Conservation (phyloP, 2,329 filamentous ascomycete species). For the Immersiporthe knoxdaviesiana region DNA sequence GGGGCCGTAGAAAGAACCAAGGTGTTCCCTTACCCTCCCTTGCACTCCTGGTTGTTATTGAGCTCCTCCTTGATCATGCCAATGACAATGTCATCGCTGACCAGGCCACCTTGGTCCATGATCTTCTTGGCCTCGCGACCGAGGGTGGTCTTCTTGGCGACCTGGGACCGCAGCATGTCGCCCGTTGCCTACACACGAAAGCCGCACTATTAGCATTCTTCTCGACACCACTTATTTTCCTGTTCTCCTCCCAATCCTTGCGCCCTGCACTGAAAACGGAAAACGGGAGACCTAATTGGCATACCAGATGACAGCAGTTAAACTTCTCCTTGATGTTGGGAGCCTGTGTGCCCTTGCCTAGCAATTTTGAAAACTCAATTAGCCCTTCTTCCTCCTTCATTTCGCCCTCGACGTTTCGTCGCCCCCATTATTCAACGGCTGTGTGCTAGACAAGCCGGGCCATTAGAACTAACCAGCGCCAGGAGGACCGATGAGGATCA, state of each 20-base stretch:
- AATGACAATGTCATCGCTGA: constrained; percentile 99
- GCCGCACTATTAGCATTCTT: background rate
- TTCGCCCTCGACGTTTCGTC: constrained; percentile 5
- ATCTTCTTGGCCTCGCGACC: constrained; percentile 99
- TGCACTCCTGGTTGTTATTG: constrained; percentile 91
- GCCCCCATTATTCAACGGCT: background rate
- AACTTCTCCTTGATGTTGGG: constrained; percentile 98
- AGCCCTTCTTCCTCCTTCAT: constrained; percentile 12
- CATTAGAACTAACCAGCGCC: constrained; percentile 73
- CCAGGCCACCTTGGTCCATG: constrained; percentile 97
- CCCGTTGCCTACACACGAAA: constrained; percentile 78
- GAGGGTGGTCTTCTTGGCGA: constrained; percentile 93
- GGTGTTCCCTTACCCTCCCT: constrained; percentile 77
- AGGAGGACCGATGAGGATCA: constrained; percentile 97
- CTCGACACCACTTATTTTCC: background rate
- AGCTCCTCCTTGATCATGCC: constrained; percentile 99
- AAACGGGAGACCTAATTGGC: constrained; percentile 41
- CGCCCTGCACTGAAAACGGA: background rate
- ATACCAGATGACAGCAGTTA: constrained; percentile 93
- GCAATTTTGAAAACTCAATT: constrained; percentile 31
- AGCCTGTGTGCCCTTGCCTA: constrained; percentile 98
- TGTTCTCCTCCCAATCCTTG: background rate
- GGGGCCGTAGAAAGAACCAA: background rate
- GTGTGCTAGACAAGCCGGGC: background rate
- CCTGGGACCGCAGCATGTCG: constrained; percentile 98